A percentile compares a stretch with the other conserved stretches of the same genome.
Evolutionary conservation across 495 filamentous ascomycete species (phyloP).

Genomic region (Neurospora intermedia): DNA sequence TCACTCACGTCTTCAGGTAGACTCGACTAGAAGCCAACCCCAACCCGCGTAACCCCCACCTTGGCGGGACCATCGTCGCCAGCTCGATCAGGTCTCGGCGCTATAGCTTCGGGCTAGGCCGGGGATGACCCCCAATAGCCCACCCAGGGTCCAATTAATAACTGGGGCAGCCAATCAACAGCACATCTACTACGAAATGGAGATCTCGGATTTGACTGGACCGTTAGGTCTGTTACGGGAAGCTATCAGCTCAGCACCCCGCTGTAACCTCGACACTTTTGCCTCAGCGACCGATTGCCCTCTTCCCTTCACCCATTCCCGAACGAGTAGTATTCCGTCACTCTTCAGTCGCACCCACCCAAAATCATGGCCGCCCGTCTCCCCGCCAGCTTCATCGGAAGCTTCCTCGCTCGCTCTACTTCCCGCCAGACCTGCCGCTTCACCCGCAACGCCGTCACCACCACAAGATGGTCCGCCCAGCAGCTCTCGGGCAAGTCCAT

Average conservation of each 20-base stretch:
- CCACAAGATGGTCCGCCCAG: background rate
- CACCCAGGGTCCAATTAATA: background rate
- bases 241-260: background rate
- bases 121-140: background rate
- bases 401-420: conserved; percentile 13
- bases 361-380: conserved; percentile 13
- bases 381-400: conserved; percentile 6
- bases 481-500: background rate
- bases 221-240: background rate
- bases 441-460: background rate
- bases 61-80: background rate
- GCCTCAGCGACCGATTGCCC: background rate
- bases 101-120: background rate
- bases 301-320: background rate
- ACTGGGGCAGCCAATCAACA: background rate
- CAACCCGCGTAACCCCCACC: background rate
- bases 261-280: background rate
- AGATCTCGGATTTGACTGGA: background rate
- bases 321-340: background rate
- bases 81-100: background rate
- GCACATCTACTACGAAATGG: background rate
- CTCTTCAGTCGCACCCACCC: background rate
- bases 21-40: background rate
- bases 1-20: background rate
- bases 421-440: conserved; percentile 3